phyloP scores from a whole-genome alignment of 2,329 filamentous ascomycete genomes.

The Neonectria coccinea region DNA sequence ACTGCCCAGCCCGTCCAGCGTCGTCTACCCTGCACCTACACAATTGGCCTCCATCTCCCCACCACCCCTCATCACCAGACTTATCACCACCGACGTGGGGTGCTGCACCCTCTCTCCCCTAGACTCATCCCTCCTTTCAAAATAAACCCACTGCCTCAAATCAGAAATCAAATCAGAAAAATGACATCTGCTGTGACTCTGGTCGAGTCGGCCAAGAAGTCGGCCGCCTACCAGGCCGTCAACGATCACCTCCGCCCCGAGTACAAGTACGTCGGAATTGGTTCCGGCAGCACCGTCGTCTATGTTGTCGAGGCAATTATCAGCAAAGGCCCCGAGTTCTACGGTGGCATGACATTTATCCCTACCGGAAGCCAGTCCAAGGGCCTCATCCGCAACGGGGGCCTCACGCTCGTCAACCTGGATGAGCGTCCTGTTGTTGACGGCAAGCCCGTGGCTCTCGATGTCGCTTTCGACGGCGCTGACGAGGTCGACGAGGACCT shows the following conservation, averaged over 20 bases:
- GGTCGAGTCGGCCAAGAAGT: conserved; percentile 79
- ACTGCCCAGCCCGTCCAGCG: conserved; percentile 3
- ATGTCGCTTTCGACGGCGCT: conserved; percentile 95
- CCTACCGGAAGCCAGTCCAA: conserved; percentile 94
- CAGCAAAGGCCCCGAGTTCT: conserved; percentile 65
- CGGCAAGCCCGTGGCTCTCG: conserved; percentile 67
- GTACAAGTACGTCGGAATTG: conserved; percentile 79
- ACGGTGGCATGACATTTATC: conserved; percentile 80
- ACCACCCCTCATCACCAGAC: conserved; percentile 24
- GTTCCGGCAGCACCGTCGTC: conserved; percentile 83
- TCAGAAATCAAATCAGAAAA: conserved; percentile 39
- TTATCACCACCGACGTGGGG: conserved; percentile 18
- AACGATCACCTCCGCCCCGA: conserved; percentile 74
- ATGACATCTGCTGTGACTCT: conserved; percentile 56
- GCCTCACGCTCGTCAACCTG: conserved; percentile 81
- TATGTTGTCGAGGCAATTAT: conserved; percentile 88
- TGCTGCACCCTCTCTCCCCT: conserved; percentile 11
- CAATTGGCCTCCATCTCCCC: conserved; percentile 11
- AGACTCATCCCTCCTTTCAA: conserved; percentile 3
- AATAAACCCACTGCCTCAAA: background rate
- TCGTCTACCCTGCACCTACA: conserved; percentile 23
- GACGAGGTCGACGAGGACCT: conserved; percentile 96
- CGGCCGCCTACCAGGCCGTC: conserved; percentile 80
- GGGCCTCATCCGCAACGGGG: conserved; percentile 83
- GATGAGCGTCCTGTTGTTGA: conserved; percentile 72